These are phyloP conservation scores for Trypanosoma vivax DNA, from an alignment of 208 protist species.

Conservation along the genomic window DNA sequence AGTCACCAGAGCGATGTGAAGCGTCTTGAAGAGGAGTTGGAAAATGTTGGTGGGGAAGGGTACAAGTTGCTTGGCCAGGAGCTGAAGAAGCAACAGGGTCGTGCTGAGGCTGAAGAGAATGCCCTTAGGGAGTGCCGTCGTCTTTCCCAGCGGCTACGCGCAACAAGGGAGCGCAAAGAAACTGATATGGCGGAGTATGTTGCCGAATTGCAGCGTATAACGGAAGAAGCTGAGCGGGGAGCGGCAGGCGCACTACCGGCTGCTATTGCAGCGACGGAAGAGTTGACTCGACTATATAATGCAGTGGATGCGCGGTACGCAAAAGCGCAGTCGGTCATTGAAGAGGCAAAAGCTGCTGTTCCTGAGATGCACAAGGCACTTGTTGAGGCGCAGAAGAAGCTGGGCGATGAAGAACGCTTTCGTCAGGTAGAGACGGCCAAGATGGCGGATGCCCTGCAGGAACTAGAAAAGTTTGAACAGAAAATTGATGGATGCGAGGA, in stretches of 20 bases:
- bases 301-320: slow-evolving; percentile 45
- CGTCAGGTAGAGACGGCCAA: slow-evolving; percentile 67
- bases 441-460: slow-evolving; percentile 74
- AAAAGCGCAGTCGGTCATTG: slow-evolving; percentile 41
- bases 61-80: slow-evolving; percentile 59
- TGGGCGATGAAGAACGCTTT: slow-evolving; percentile 81
- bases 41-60: slow-evolving; percentile 56
- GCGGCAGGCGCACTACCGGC: slow-evolving; percentile 43
- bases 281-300: slow-evolving; percentile 39
- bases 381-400: slow-evolving; percentile 53
- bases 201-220: slow-evolving; percentile 40
- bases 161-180: slow-evolving; percentile 60
- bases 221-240: slow-evolving; percentile 57
- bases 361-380: slow-evolving; percentile 50
- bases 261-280: slow-evolving; percentile 38
- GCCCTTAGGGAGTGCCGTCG: slow-evolving; percentile 62
- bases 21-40: slow-evolving; percentile 62
- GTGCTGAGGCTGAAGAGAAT: slow-evolving; percentile 63
- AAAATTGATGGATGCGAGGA: slow-evolving; percentile 84
- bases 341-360: slow-evolving; percentile 53
- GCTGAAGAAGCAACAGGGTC: slow-evolving; percentile 54
- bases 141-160: slow-evolving; percentile 56
- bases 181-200: slow-evolving; percentile 57
- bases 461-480: slow-evolving; percentile 80
- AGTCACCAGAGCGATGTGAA: slow-evolving; percentile 42